Conservation (phyloP, 257 asterid genomes). For the Buddleja alternifolia region DNA sequence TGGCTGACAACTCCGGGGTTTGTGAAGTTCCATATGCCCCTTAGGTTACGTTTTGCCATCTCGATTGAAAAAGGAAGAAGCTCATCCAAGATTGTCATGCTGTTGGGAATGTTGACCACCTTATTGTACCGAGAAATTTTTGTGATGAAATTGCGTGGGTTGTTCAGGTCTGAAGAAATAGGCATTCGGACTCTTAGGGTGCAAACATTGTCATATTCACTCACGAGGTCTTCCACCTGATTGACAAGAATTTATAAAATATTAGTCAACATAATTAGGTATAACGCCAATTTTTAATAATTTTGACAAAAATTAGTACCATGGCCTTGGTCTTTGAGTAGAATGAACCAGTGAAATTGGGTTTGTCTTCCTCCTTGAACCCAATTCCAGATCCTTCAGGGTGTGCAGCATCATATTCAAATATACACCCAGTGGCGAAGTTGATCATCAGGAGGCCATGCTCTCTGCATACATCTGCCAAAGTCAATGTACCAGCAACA, state of each 20-base stretch:
- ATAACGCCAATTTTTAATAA: neutral
- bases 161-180: constrained; percentile 52
- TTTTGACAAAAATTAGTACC: constrained; percentile 33
- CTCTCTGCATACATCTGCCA: constrained; percentile 66
- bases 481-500: constrained; percentile 58
- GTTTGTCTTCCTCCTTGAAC: constrained; percentile 63
- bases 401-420: constrained; percentile 62
- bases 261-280: constrained; percentile 13
- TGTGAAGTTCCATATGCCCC: constrained; percentile 62
- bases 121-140: constrained; percentile 52
- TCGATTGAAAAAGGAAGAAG: constrained; percentile 58
- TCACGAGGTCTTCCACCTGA: constrained; percentile 64
- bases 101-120: constrained; percentile 66
- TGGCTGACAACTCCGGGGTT: constrained; percentile 64
- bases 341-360: constrained; percentile 62
- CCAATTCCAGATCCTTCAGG: constrained; percentile 68
- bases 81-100: constrained; percentile 64
- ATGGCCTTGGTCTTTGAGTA: constrained; percentile 74
- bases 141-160: constrained; percentile 63
- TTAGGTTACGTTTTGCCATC: constrained; percentile 57
- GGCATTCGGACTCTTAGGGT: constrained; percentile 66
- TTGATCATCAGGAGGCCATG: constrained; percentile 52
- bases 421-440: constrained; percentile 69
- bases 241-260: neutral
- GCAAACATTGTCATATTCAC: constrained; percentile 59